phyloP scores from a whole-genome alignment of 257 asterid species.

The Nemophila menziesii region DNA sequence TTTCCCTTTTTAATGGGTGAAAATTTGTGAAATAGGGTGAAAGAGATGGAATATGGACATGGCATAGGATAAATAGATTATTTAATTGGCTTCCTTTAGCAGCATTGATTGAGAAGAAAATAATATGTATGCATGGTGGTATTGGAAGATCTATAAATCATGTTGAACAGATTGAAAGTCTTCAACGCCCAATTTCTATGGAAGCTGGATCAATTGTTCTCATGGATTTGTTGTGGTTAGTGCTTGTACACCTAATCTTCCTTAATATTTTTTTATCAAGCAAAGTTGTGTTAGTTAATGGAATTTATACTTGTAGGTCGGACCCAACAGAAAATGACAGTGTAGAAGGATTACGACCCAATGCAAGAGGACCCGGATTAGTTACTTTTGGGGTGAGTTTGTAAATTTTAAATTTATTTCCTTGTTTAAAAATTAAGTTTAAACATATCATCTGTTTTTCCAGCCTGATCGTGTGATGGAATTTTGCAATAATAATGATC shows the following conservation, averaged over 20 bases:
- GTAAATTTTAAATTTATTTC: not conserved
- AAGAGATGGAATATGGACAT: slow-evolving; percentile 98
- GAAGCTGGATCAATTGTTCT: slow-evolving; percentile 98
- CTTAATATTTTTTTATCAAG: slow-evolving; percentile 1
- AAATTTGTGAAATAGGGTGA: slow-evolving; percentile 66
- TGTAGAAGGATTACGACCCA: slow-evolving; percentile 96
- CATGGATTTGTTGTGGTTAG: slow-evolving; percentile 94
- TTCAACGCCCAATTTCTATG: slow-evolving; percentile 98
- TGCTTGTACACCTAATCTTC: slow-evolving; percentile 13
- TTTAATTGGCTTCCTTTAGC: slow-evolving; percentile 99
- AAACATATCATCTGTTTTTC: not conserved
- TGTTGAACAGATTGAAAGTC: slow-evolving; percentile 83
- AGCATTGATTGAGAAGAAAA: slow-evolving; percentile 89
- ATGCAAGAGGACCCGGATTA: slow-evolving; percentile 99
- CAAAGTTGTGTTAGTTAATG: not conserved
- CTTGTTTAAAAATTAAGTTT: not conserved
- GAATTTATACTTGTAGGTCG: slow-evolving; percentile 53
- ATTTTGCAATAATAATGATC: slow-evolving; percentile 90
- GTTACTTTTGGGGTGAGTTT: slow-evolving; percentile 95
- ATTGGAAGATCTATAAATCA: slow-evolving; percentile 98
- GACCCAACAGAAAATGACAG: slow-evolving; percentile 99
- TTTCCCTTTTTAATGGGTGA: no score
- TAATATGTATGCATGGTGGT: slow-evolving; percentile 99
- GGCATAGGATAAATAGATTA: slow-evolving; percentile 94
- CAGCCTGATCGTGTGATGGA: slow-evolving; percentile 99